Evolutionary conservation across 495 filamentous ascomycete genomes (phyloP).

Genomic region (Glarea lozoyensis): DNA sequence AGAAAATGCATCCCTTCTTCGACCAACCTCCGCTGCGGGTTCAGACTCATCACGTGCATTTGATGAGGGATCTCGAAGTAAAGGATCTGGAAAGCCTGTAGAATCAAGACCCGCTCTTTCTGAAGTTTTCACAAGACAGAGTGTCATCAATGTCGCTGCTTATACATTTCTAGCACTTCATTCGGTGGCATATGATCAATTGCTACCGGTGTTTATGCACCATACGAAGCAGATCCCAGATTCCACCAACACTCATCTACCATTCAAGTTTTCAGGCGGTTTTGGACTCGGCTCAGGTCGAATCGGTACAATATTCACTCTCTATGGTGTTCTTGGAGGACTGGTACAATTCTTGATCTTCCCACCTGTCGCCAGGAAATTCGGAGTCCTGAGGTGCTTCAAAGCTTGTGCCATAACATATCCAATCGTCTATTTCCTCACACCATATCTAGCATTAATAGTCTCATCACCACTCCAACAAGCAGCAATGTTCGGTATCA

Average conservation of each 20-base stretch:
- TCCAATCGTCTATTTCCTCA: conserved; percentile 62
- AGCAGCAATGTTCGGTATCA: conserved; percentile 37
- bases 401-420: conserved; percentile 45
- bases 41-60: conserved; percentile 7
- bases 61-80: conserved; percentile 11
- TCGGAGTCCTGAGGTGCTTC: conserved; percentile 63
- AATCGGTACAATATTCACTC: conserved; percentile 70
- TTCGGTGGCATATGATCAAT: conserved; percentile 68
- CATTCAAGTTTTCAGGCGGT: conserved; percentile 71
- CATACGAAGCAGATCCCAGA: conserved; percentile 47
- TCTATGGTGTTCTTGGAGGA: conserved; percentile 64
- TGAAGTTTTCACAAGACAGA: conserved; percentile 70
- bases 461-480: conserved; percentile 27
- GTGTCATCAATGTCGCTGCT: conserved; percentile 61
- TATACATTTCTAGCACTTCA: conserved; percentile 74
- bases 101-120: conserved; percentile 39
- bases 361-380: conserved; percentile 55
- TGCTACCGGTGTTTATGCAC: conserved; percentile 76
- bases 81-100: conserved; percentile 15
- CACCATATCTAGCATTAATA: conserved; percentile 63
- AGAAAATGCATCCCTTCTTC: conserved; percentile 17
- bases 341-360: conserved; percentile 74
- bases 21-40: conserved; percentile 7
- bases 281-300: conserved; percentile 61
- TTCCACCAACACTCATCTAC: conserved; percentile 49